Conservation (phyloP, 108 stramenopile species). For the Cyclotella baltica region DNA sequence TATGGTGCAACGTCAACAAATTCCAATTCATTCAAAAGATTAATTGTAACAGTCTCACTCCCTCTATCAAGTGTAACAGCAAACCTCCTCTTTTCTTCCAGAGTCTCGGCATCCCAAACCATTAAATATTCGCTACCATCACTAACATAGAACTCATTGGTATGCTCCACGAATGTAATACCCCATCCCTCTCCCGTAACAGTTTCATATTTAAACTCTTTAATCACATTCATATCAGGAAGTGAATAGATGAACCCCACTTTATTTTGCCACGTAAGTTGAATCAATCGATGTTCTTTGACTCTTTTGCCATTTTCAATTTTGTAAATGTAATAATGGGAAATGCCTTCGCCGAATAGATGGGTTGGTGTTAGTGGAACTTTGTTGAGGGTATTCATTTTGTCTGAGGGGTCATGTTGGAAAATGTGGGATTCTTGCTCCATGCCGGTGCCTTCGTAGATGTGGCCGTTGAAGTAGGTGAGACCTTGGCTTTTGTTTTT, state of each 20-base stretch:
- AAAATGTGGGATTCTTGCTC: constrained; percentile 61
- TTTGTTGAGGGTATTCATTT: constrained; percentile 36
- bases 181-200: constrained; percentile 84
- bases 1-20: constrained; percentile 53
- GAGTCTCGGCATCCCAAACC: constrained; percentile 68
- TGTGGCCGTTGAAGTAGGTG: constrained; percentile 39
- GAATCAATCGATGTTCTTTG: constrained; percentile 63
- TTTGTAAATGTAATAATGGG: constrained; percentile 51
- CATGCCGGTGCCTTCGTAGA: constrained; percentile 74
- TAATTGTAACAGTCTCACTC: constrained; percentile 1
- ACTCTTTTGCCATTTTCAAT: constrained; percentile 24
- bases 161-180: constrained; percentile 67
- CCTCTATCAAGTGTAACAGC: constrained; percentile 34
- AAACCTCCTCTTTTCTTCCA: constrained; percentile 55
- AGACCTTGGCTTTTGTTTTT: constrained; percentile 61
- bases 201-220: constrained; percentile 53
- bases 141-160: constrained; percentile 69
- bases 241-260: constrained; percentile 67
- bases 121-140: constrained; percentile 71
- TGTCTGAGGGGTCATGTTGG: constrained; percentile 50
- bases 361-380: constrained; percentile 27
- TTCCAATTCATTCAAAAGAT: constrained; percentile 79
- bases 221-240: constrained; percentile 37
- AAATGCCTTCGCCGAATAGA: constrained; percentile 81
- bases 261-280: constrained; percentile 75